phyloP scores from a whole-genome alignment of 441 rosid genomes.

The Bocquillonia castaneifolia region DNA sequence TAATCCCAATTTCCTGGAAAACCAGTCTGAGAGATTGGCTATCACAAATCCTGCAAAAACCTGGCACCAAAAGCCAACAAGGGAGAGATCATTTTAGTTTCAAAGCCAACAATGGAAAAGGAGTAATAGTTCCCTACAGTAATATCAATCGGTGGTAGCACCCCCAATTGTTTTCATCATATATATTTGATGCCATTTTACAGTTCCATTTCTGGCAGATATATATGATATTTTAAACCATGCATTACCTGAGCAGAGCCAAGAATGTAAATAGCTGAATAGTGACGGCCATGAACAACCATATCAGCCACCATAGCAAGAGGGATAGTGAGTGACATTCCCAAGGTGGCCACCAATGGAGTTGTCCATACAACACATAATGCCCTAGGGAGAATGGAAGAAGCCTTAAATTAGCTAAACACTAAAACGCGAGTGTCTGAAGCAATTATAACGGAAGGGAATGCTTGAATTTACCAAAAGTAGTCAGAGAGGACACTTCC shows the following conservation, averaged over 20 bases:
- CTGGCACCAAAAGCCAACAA: conserved; percentile 32
- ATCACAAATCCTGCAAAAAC: conserved; percentile 91
- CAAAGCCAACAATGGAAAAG: not conserved
- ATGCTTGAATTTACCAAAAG: conserved; percentile 49
- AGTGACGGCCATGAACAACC: conserved; percentile 72
- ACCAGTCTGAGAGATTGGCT: conserved; percentile 69
- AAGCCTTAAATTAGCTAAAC: not conserved
- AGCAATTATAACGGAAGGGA: not conserved
- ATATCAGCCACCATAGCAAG: conserved; percentile 83
- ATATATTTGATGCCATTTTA: not conserved
- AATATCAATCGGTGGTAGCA: too few relatives aligned
- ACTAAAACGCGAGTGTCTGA: not conserved
- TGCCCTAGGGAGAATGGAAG: conserved; percentile 53
- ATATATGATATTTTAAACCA: not conserved
- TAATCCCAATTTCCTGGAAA: conserved; percentile 57
- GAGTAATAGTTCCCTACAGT: too few relatives aligned
- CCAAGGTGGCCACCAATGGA: conserved; percentile 74
- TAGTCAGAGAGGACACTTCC: conserved; percentile 98
- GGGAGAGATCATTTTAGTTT: not conserved
- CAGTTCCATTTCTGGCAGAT: too few relatives aligned
- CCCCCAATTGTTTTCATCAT: too few relatives aligned
- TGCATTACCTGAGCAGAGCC: conserved; percentile 65
- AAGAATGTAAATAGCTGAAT: conserved; percentile 67
- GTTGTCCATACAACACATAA: conserved; percentile 82
- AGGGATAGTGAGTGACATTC: conserved; percentile 80